Evolutionary conservation across 1,284 basidiomycete species (phyloP).

Genomic region (Cystobasidium sp.): DNA sequence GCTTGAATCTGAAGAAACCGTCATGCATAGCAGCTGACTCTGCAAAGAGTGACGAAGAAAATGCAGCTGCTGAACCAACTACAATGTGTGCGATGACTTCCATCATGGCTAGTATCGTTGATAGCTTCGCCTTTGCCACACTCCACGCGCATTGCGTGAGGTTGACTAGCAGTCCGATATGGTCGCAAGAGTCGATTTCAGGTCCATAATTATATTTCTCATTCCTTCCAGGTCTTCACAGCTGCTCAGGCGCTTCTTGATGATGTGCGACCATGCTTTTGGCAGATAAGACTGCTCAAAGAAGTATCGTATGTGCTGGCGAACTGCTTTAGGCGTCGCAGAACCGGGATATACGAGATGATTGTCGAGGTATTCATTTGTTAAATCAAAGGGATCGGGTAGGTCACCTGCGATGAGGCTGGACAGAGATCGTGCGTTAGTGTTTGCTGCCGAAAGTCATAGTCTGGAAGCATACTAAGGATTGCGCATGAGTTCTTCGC

Average conservation of each 20-base stretch:
- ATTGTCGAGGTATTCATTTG: conserved; percentile 34
- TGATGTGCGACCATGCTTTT: conserved; percentile 13
- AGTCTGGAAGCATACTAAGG: conserved; percentile 18
- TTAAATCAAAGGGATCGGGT: conserved; percentile 2
- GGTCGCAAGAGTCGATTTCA: conserved; percentile 1
- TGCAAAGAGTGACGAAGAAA: not conserved
- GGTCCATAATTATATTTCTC: not conserved
- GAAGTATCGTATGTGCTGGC: conserved; percentile 38
- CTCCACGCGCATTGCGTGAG: too few species aligned
- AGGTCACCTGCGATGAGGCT: conserved; percentile 1
- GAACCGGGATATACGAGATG: conserved; percentile 11
- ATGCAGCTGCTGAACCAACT: conserved; percentile 4
- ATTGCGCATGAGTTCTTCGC: conserved; percentile 29
- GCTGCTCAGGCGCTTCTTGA: conserved; percentile 21
- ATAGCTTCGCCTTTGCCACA: not conserved
- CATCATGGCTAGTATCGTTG: not conserved
- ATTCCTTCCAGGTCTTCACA: conserved; percentile 10
- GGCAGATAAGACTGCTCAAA: conserved; percentile 32
- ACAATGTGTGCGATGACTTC: conserved; percentile 17
- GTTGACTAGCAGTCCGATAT: conserved; percentile 17
- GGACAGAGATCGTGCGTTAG: not conserved
- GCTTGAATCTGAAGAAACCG: not conserved
- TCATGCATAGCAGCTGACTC: not conserved
- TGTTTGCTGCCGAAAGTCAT: not conserved
- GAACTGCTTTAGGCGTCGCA: not conserved